Conservation (phyloP, 1,139 yeast species). For the Pichia sp. region DNA sequence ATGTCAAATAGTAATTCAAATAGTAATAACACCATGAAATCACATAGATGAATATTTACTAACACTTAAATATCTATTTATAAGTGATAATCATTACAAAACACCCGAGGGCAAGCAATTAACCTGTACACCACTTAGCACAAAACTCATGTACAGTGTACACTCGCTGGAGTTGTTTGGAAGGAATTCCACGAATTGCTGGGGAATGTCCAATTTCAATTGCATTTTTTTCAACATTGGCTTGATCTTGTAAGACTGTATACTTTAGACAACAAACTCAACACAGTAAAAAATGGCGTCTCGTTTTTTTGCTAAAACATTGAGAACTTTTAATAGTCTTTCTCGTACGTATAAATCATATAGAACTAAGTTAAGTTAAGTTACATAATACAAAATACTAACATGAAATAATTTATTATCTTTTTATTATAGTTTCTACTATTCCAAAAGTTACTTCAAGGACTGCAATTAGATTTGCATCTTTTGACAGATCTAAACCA, state of each 20-base stretch:
- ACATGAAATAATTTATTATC: neutral
- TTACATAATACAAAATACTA: conserved; percentile 4
- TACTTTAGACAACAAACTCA: neutral
- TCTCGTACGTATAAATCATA: conserved; percentile 18
- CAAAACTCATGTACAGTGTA: neutral
- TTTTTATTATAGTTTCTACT: conserved; percentile 12
- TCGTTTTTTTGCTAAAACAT: conserved; percentile 26
- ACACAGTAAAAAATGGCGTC: conserved; percentile 25
- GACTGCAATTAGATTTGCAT: conserved; percentile 44
- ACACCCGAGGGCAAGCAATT: no score
- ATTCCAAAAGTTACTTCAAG: conserved; percentile 19
- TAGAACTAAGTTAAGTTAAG: no score
- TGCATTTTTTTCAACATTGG: neutral
- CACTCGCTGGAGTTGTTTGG: no score
- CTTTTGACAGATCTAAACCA: conserved; percentile 88
- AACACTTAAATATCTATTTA: no score
- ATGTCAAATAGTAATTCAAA: no score
- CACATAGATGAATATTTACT: no score
- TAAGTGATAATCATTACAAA: no score
- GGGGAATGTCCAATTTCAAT: no score
- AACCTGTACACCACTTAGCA: no score
- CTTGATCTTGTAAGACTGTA: no score
- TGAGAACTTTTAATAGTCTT: conserved; percentile 26
- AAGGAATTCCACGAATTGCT: no score
- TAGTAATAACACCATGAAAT: no score